These are phyloP conservation scores for Rubia peregrina DNA, from an alignment of 305 asterid genomes.

Conservation along the genomic window DNA sequence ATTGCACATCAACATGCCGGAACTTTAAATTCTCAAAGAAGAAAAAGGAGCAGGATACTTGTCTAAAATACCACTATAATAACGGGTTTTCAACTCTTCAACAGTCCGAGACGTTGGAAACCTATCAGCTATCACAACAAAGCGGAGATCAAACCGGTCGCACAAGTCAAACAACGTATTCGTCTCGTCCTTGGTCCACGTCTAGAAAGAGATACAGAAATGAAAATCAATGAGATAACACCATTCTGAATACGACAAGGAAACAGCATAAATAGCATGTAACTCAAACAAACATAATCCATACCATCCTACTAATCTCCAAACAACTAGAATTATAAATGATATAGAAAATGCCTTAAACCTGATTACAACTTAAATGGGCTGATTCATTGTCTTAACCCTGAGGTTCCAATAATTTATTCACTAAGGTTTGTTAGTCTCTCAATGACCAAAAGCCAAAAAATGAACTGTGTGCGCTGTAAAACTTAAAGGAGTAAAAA, in stretches of 20 bases:
- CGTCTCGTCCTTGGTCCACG: slow-evolving; percentile 96
- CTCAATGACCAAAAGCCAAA: neutral
- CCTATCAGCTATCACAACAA: slow-evolving; percentile 77
- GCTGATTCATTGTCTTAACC: neutral
- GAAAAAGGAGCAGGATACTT: slow-evolving; percentile 4
- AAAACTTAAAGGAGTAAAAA: neutral
- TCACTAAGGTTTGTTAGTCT: neutral
- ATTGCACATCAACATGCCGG: neutral
- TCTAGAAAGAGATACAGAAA: slow-evolving; percentile 31
- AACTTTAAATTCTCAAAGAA: slow-evolving; percentile 9
- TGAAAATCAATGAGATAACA: slow-evolving; percentile 15
- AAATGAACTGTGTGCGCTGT: neutral
- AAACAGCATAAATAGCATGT: no score
- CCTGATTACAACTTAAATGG: neutral
- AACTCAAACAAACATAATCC: neutral
- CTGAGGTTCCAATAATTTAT: neutral
- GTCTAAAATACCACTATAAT: slow-evolving; percentile 59
- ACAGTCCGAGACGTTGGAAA: slow-evolving; percentile 71
- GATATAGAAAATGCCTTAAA: neutral
- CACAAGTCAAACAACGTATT: slow-evolving; percentile 83
- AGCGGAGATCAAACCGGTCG: slow-evolving; percentile 89
- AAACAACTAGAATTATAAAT: neutral
- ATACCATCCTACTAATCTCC: neutral
- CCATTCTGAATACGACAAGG: neutral
- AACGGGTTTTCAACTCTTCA: slow-evolving; percentile 89